A percentile compares a stretch with the other conserved stretches of the same genome.
Evolutionary conservation across 805 yeast species (phyloP).

Genomic region (Ogataea paradorogensis): DNA sequence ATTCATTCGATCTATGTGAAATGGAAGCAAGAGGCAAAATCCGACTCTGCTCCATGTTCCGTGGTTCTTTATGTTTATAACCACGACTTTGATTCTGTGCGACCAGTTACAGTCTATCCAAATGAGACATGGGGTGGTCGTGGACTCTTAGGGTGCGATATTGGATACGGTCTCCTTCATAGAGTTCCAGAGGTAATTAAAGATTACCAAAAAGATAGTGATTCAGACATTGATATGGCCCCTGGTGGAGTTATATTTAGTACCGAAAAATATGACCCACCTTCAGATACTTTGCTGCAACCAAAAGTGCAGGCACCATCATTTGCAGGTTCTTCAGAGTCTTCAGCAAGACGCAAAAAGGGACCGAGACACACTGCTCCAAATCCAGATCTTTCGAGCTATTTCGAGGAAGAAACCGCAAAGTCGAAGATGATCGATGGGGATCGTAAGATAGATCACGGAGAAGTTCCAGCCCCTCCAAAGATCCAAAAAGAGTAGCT

Average conservation of each 20-base stretch:
- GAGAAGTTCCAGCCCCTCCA: slow-evolving; percentile 37
- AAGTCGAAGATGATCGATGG: slow-evolving; percentile 39
- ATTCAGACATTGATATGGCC: slow-evolving; percentile 19
- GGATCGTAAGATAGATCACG: slow-evolving; percentile 23
- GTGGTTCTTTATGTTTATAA: slow-evolving; percentile 75
- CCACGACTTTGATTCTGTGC: slow-evolving; percentile 77
- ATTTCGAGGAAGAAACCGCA: slow-evolving; percentile 41
- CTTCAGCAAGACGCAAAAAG: slow-evolving; percentile 20
- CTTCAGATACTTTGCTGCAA: slow-evolving; percentile 16
- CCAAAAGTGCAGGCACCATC: slow-evolving; percentile 27
- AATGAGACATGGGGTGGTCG: slow-evolving; percentile 76
- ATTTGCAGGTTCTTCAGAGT: slow-evolving; percentile 11
- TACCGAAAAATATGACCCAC: slow-evolving; percentile 1
- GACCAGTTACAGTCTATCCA: slow-evolving; percentile 83
- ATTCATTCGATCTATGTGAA: slow-evolving; percentile 51
- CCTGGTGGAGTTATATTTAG: slow-evolving; percentile 27
- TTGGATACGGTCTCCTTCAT: slow-evolving; percentile 89
- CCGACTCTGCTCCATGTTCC: slow-evolving; percentile 35
- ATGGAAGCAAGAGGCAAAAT: slow-evolving; percentile 15
- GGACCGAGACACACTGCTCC: slow-evolving; percentile 12
- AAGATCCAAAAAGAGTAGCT: slow-evolving; percentile 8
- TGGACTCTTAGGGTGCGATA: slow-evolving; percentile 89
- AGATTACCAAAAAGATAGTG: slow-evolving; percentile 31
- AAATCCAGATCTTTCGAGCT: slow-evolving; percentile 33
- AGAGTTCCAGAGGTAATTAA: slow-evolving; percentile 59